Base-by-base conservation (phyloP, 352 stramenopile genomes). In the Phytophthora macrochlamydospora region DNA sequence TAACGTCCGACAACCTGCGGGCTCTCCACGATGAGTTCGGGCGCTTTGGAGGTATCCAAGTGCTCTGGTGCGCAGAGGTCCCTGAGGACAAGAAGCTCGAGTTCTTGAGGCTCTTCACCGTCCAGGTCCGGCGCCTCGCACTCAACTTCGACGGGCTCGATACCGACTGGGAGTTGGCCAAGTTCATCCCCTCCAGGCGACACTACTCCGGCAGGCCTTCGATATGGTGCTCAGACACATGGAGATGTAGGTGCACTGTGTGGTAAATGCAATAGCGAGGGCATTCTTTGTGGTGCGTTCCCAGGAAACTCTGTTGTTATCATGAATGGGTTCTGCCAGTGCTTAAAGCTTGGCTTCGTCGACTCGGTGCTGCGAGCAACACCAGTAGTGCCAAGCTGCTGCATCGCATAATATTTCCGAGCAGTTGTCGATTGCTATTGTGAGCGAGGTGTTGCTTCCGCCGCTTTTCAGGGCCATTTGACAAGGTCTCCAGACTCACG, bases 361-460 rank as follows among this genome's bases (percentile, higher is more conserved):
- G 18, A 24, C 18, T 24, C 18, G 18, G 18, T 24, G 18, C 18
- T 24, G 18, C 18, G 18, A 24, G 18, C 18, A 24, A 24, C 18
- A 24, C 18, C 18, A 24, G 0, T 0, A 24, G 18, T 24, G 18
- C 18, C 18, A 24, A 24, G 18, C 18, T 24, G 18, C 18, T 24
- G 18, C 18, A 24, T 24, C 18, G 18, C 18, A 24, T 24, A 24
- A 24, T 24, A 24, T 24, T 24, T 24, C 0, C 18, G 18, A 24
- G 18, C 18, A 24, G 18, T 24, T 24, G 18, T 24, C 18, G 18
- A 24, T 24, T 24, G 38, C 53, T 63, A 63, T 64, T 64, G 49
- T 59, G 31, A 43, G 54, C 28, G 24, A 46, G 4, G 14, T 32
- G 33, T 32, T 58, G 55, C 56, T 59, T 3, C 3, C 12, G 7